Conservation (phyloP, 2,329 filamentous ascomycete species). For the Xylaria sp. region DNA sequence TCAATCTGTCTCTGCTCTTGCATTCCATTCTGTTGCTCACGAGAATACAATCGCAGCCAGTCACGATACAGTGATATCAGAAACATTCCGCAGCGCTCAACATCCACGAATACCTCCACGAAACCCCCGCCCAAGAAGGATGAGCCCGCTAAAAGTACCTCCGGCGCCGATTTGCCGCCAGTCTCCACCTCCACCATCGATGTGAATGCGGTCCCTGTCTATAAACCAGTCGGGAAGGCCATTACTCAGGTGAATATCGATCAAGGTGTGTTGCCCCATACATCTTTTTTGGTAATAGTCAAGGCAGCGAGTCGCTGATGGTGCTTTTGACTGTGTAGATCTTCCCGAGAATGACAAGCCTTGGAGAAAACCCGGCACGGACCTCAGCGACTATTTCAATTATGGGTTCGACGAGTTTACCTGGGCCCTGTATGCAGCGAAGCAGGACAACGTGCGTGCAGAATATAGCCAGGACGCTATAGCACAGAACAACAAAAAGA, state of each 20-base stretch:
- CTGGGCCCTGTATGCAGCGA: constrained; percentile 89
- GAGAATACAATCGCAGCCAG: constrained; percentile 40
- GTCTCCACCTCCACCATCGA: constrained; percentile 78
- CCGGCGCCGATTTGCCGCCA: constrained; percentile 43
- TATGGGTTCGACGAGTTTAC: constrained; percentile 99
- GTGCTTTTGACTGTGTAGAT: constrained; percentile 38
- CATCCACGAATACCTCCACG: constrained; percentile 45
- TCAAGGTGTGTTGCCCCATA: constrained; percentile 40
- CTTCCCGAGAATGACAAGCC: constrained; percentile 81
- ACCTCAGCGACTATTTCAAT: constrained; percentile 97
- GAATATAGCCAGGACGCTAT: constrained; percentile 66
- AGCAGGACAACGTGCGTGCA: constrained; percentile 72
- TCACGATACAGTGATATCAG: constrained; percentile 60
- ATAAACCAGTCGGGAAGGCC: constrained; percentile 74
- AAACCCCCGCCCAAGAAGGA: constrained; percentile 47
- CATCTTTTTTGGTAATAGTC: neutral
- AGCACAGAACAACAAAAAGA: constrained; percentile 68
- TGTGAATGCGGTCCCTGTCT: constrained; percentile 74
- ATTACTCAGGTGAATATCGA: constrained; percentile 72
- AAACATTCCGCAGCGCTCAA: constrained; percentile 57
- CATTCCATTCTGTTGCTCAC: neutral
- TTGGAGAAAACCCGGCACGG: constrained; percentile 90
- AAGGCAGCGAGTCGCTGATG: neutral
- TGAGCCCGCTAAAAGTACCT: constrained; percentile 31
- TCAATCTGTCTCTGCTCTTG: neutral